Evolutionary conservation across 345 rosid species (phyloP), one percentile per base, ranked within the genome.

Genomic region (Populus davidiana): DNA sequence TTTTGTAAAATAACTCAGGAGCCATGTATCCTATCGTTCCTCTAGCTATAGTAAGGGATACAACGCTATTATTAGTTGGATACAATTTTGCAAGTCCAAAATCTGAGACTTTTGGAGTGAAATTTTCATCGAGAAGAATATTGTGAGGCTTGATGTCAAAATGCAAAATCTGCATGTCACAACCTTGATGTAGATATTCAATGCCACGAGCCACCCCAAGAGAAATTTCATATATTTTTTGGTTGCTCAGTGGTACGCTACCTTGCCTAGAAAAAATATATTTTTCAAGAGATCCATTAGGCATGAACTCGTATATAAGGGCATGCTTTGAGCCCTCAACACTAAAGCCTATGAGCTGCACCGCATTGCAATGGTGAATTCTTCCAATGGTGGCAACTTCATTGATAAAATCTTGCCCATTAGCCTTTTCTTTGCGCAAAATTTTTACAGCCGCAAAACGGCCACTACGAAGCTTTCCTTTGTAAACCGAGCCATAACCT

Each of bases 311-410:
- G 16, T 61, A 73, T 8, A 73, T 10, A 61, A 73, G 78, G 21
- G 73, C 78, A 13, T 14, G 52, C 27, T 67, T 75, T 0, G 78
- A 38, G 25, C 79, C 79, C 25, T 69, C 79, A 0, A 20, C 71
- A 56, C 38, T 67, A 20, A 49, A 68, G 0, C 79, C 79, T 5
- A 76, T 76, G 5, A 76, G 43, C 18, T 21, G 65, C 17, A 76
- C 79, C 2, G 69, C 43, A 39, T 52, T 52, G 5, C 43, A 6
- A 18, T 52, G 79, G 52, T 76, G 50, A 67, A 76, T 76, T 38
- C 54, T 69, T 35, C 79, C 79, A 27, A 69, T 39, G 2, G 79
- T 69, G 21, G 79, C 79, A 76, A 76, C 73, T 52, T 76, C 79
- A 18, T 38, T 76, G 1, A 76, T 76, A 29, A 76, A 76, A 20